Conservation (phyloP, 2,329 filamentous ascomycete genomes). For the Stagonosporopsis tanaceti region DNA sequence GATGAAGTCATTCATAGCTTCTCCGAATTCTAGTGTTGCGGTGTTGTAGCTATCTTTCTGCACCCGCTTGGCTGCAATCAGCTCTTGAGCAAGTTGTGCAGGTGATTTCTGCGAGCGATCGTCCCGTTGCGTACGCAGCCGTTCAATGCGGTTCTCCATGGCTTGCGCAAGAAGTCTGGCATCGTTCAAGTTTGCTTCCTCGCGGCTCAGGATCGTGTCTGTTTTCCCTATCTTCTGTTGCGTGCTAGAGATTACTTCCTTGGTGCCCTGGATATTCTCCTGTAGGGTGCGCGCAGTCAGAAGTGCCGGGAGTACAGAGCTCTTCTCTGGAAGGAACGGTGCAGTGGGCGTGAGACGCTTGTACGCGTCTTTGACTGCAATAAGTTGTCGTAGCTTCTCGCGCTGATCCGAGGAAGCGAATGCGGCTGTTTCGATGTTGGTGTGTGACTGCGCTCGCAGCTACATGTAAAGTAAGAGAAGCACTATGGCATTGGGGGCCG, state of each 20-base stretch:
- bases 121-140: conserved; percentile 65
- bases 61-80: conserved; percentile 66
- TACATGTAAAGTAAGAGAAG: conserved; percentile 44
- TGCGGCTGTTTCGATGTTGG: conserved; percentile 36
- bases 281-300: conserved; percentile 74
- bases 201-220: conserved; percentile 52
- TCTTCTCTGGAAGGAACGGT: conserved; percentile 71
- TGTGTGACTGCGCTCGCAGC: conserved; percentile 49
- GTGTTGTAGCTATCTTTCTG: conserved; percentile 68
- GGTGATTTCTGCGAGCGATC: conserved; percentile 66
- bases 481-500: not conserved
- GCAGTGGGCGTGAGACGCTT: conserved; percentile 67
- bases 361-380: conserved; percentile 70
- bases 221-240: conserved; percentile 51
- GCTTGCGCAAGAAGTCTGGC: conserved; percentile 56
- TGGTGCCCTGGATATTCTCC: conserved; percentile 70
- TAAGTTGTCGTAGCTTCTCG: conserved; percentile 55
- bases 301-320: conserved; percentile 74
- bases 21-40: conserved; percentile 68
- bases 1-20: conserved; percentile 73
- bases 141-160: conserved; percentile 66
- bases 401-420: conserved; percentile 46
- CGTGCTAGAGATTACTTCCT: conserved; percentile 61
- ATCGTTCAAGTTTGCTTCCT: conserved; percentile 58
- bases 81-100: conserved; percentile 68